Evolutionary conservation across 2,329 filamentous ascomycete genomes (phyloP).

Genomic region (Cladophialophora immunda): DNA sequence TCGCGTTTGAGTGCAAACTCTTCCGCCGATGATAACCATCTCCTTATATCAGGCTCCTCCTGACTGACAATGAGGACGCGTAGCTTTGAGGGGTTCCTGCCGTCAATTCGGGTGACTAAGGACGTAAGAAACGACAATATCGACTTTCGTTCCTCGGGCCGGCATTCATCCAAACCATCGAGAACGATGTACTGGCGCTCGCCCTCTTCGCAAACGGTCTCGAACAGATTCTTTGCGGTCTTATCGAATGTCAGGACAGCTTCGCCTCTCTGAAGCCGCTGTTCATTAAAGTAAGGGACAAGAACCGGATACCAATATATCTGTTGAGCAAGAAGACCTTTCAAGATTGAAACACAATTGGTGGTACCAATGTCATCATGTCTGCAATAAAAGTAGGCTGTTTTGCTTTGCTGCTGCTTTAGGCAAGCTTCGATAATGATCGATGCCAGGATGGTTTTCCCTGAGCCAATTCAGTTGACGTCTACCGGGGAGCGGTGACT

Average conservation of each 20-base stretch:
- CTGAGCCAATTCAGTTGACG: slow-evolving; percentile 41
- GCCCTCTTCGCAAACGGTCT: neutral
- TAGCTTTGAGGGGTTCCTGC: slow-evolving; percentile 38
- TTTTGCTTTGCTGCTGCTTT: slow-evolving; percentile 36
- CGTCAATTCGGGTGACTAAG: slow-evolving; percentile 41
- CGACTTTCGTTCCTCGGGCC: slow-evolving; percentile 42
- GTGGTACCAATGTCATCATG: slow-evolving; percentile 43
- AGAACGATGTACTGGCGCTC: slow-evolving; percentile 47
- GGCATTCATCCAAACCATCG: slow-evolving; percentile 58
- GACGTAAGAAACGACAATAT: slow-evolving; percentile 44
- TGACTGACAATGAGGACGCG: slow-evolving; percentile 49
- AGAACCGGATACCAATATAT: slow-evolving; percentile 24
- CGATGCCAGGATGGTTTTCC: slow-evolving; percentile 55
- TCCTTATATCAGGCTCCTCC: slow-evolving; percentile 42
- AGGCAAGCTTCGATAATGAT: slow-evolving; percentile 47
- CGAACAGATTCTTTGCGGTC: neutral
- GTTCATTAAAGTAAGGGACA: slow-evolving; percentile 6
- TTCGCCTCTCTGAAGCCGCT: neutral
- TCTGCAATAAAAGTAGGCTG: slow-evolving; percentile 55
- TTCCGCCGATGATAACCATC: slow-evolving; percentile 38
- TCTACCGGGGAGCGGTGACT: slow-evolving; percentile 2
- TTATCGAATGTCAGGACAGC: neutral
- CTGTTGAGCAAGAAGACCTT: slow-evolving; percentile 48
- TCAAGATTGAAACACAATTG: slow-evolving; percentile 45
- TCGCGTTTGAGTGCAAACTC: slow-evolving; percentile 40